These are phyloP conservation scores for Nitzschia sp. DNA, from an alignment of 108 stramenopile species.

Conservation along the genomic window DNA sequence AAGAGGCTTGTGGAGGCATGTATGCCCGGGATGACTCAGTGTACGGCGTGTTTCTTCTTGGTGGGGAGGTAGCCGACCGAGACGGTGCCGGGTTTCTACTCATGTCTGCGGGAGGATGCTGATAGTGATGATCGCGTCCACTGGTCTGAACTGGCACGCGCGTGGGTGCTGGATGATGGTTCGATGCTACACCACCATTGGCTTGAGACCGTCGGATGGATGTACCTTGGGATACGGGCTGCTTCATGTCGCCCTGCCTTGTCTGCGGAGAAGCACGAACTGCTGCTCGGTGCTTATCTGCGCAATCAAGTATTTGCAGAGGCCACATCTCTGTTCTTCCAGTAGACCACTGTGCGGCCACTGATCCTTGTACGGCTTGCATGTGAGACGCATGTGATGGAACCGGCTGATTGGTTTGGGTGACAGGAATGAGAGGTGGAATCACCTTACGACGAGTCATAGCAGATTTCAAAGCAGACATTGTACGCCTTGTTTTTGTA, in stretches of 20 bases:
- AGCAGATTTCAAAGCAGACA: conserved; percentile 18
- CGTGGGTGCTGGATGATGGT: background rate
- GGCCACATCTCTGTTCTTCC: conserved; percentile 79
- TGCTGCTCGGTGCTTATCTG: conserved; percentile 52
- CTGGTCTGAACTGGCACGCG: no score
- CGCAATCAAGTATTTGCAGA: conserved; percentile 64
- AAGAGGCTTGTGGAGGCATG: background rate
- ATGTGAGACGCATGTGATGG: conserved; percentile 70
- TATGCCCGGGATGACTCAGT: background rate
- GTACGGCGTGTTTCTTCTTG: background rate
- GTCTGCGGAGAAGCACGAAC: conserved; percentile 2
- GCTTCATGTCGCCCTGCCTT: background rate
- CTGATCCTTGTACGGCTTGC: conserved; percentile 63
- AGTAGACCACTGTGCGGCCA: conserved; percentile 42
- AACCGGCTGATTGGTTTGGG: conserved; percentile 33
- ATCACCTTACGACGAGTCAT: conserved; percentile 39
- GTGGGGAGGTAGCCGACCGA: background rate
- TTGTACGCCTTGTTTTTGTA: background rate
- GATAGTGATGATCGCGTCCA: no score
- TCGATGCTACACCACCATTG: background rate
- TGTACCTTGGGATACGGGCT: background rate
- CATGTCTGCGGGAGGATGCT: no score
- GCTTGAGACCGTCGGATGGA: background rate
- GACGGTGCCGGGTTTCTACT: no score
- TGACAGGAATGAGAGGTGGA: conserved; percentile 54